phyloP scores from a whole-genome alignment of 345 rosid genomes.

The Lepidium sativum region DNA sequence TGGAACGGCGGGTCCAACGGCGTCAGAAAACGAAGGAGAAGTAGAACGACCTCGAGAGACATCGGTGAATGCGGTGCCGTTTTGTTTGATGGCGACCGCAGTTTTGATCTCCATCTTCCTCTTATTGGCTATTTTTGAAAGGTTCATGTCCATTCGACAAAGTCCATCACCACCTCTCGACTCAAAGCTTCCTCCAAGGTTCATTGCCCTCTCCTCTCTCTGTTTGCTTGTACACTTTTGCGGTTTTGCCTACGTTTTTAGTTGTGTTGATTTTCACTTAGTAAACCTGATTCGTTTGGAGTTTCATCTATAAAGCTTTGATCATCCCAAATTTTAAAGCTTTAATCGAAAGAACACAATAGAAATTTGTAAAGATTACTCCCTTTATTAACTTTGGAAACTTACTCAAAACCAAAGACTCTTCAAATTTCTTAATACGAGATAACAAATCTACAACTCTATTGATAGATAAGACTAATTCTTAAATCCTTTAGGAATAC shows the following conservation, averaged over 20 bases:
- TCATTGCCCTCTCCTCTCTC: neutral
- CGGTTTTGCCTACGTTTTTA: neutral
- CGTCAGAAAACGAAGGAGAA: constrained; percentile 42
- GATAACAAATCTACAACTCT: too few relatives aligned
- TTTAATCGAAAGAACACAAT: too few relatives aligned
- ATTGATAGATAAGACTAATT: too few relatives aligned
- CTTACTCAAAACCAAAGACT: too few relatives aligned
- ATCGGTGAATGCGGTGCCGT: constrained; percentile 82
- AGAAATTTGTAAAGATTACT: too few relatives aligned
- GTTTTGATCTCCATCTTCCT: constrained; percentile 80
- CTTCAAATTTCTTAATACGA: too few relatives aligned
- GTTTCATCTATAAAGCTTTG: neutral
- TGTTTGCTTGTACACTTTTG: neutral
- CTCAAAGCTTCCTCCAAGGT: constrained; percentile 40
- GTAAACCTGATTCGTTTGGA: neutral
- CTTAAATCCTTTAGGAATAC: too few relatives aligned
- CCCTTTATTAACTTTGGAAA: too few relatives aligned
- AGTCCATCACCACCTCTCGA: constrained; percentile 14
- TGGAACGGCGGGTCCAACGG: neutral
- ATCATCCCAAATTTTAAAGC: neutral
- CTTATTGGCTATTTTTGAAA: constrained; percentile 74
- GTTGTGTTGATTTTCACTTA: neutral
- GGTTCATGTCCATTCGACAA: constrained; percentile 28
- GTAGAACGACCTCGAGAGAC: constrained; percentile 56
- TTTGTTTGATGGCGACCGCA: constrained; percentile 80